These are phyloP conservation scores for Takakia lepidozioides DNA, from an alignment of 225 moss, liverwort and hornwort species.

Conservation along the genomic window DNA sequence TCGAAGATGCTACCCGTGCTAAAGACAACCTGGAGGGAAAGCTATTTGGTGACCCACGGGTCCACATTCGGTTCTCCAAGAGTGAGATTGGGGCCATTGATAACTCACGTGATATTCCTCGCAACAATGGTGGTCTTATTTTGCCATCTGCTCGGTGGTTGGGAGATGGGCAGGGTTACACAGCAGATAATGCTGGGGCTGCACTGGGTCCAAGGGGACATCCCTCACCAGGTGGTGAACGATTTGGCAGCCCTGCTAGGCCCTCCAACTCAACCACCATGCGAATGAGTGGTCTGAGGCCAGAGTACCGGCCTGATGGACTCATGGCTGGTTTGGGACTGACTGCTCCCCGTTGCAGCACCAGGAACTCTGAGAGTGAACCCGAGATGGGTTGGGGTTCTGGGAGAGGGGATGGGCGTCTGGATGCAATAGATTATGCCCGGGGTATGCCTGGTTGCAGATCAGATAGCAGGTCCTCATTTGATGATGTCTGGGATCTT, in stretches of 20 bases:
- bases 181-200: not conserved
- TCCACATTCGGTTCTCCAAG: constrained; percentile 58
- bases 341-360: constrained; percentile 19
- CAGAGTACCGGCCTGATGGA: constrained; percentile 38
- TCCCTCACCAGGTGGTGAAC: constrained; percentile 1
- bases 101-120: constrained; percentile 8
- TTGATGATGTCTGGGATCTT: constrained; percentile 33
- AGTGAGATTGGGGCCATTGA: constrained; percentile 52
- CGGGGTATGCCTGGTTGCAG: constrained; percentile 15
- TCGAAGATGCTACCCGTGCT: constrained; percentile 37
- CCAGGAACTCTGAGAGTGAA: constrained; percentile 11
- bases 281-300: constrained; percentile 35
- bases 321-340: constrained; percentile 16
- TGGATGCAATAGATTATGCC: constrained; percentile 1
- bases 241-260: constrained; percentile 4
- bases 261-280: constrained; percentile 3
- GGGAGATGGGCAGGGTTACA: constrained; percentile 4
- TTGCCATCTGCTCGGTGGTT: constrained; percentile 21
- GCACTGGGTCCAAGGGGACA: constrained; percentile 13
- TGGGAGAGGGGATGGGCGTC: constrained; percentile 12
- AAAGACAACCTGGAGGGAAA: constrained; percentile 51
- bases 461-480: constrained; percentile 17
- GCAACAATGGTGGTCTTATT: constrained; percentile 6
- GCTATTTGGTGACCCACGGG: constrained; percentile 53
- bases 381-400: constrained; percentile 12